Evolutionary conservation across 2,329 filamentous ascomycete genomes (phyloP).

Genomic region (Fusarium napiforme): DNA sequence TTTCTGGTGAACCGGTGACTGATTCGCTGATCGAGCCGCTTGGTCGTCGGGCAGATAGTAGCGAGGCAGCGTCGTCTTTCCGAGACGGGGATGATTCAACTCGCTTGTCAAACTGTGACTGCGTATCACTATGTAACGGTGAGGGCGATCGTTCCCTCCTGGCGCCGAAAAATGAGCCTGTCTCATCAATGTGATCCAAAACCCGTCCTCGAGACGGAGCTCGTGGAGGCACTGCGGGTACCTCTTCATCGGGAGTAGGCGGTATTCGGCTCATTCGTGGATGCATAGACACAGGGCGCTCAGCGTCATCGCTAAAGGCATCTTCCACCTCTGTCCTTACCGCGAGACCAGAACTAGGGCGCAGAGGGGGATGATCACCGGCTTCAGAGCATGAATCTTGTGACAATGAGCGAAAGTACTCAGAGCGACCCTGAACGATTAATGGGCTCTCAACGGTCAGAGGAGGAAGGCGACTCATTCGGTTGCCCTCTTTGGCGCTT

Average conservation of each 20-base stretch:
- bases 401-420: slow-evolving; percentile 82
- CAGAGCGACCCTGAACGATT: slow-evolving; percentile 76
- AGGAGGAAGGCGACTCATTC: slow-evolving; percentile 87
- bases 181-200: slow-evolving; percentile 53
- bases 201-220: slow-evolving; percentile 55
- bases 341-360: slow-evolving; percentile 51
- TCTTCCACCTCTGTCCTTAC: slow-evolving; percentile 68
- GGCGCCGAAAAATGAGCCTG: slow-evolving; percentile 61
- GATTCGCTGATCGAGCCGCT: slow-evolving; percentile 41
- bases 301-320: slow-evolving; percentile 55
- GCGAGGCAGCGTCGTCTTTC: slow-evolving; percentile 50
- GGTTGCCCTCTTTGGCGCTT: slow-evolving; percentile 75
- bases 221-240: slow-evolving; percentile 58
- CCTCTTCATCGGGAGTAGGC: slow-evolving; percentile 59
- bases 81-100: slow-evolving; percentile 46
- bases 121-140: slow-evolving; percentile 57
- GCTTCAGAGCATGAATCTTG: slow-evolving; percentile 66
- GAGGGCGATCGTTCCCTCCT: slow-evolving; percentile 69
- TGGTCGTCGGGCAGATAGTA: slow-evolving; percentile 49
- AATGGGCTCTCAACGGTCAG: slow-evolving; percentile 85
- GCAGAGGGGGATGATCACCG: slow-evolving; percentile 46
- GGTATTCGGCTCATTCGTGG: slow-evolving; percentile 76
- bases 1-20: slow-evolving; percentile 58
- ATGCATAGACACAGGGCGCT: slow-evolving; percentile 78
- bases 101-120: slow-evolving; percentile 45